Evolutionary conservation across 2,329 filamentous ascomycete genomes (phyloP).

Genomic region (Parafenestella ontariensis): DNA sequence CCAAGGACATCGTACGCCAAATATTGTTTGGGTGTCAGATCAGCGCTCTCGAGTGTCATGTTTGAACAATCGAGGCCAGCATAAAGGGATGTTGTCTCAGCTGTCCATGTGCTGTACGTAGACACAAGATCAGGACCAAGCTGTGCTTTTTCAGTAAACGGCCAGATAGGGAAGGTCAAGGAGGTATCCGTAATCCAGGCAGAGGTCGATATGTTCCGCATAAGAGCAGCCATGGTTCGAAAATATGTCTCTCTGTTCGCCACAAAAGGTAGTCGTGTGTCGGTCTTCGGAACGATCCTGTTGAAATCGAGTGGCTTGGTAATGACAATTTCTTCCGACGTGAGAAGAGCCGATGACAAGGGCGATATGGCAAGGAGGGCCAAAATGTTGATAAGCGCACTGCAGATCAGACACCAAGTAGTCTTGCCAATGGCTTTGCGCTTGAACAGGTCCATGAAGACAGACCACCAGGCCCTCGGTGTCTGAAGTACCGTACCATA

Average conservation of each 20-base stretch:
- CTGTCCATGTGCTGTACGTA: conserved; percentile 10
- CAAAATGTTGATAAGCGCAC: conserved; percentile 10
- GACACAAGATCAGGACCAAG: conserved; percentile 12
- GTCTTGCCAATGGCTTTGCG: conserved; percentile 11
- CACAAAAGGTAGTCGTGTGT: background rate
- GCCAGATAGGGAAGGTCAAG: conserved; percentile 22
- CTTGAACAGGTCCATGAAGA: conserved; percentile 12
- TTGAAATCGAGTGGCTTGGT: conserved; percentile 8
- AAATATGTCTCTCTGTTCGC: conserved; percentile 20
- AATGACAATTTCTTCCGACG: conserved; percentile 18
- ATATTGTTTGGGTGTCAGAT: conserved; percentile 6
- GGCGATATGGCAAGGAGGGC: conserved; percentile 21
- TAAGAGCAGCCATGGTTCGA: conserved; percentile 14
- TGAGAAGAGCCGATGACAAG: conserved; percentile 21
- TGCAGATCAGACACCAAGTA: conserved; percentile 15
- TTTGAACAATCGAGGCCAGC: conserved; percentile 13
- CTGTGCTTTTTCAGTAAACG: conserved; percentile 14
- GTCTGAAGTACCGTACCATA: conserved; percentile 20
- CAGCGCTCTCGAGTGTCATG: conserved; percentile 20
- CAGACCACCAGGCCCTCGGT: conserved; percentile 19
- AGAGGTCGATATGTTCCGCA: conserved; percentile 20
- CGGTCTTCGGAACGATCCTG: conserved; percentile 3
- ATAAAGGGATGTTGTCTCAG: conserved; percentile 6
- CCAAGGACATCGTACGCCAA: conserved; percentile 1
- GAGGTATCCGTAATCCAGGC: conserved; percentile 21